Base-by-base conservation (phyloP, 208 protist genomes). In the Leptomonas seymouri region DNA sequence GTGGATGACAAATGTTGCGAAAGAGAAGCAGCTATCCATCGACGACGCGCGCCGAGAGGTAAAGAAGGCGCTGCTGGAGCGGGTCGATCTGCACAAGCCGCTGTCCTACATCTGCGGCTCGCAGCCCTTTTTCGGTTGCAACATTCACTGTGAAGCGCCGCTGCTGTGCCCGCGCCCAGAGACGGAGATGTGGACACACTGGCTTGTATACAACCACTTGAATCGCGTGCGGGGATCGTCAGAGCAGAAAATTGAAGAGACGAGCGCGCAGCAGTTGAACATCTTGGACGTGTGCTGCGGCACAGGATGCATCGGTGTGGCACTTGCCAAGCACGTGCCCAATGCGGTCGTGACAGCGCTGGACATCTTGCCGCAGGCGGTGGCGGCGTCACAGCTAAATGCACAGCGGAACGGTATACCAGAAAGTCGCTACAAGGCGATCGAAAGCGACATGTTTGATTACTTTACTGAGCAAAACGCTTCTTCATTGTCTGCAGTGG, bases 131-230 rank as follows among this genome's bases (percentile, higher is more conserved):
- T 93, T 88, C 67, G 87, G 86, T 28, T 93, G 87, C 61, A 67
- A 89, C 41, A 92, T 97, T 31, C 56, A 50, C 15, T 93, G 87
- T 61, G 71, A 60, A 36, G 75, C 79, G 30, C 92, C 92, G 45
- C 74, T 97, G 49, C 74, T 97, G 30, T 93, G 89, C 71, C 92
- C 92, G 23, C 63, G 89, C 2, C 85, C 89, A 3, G 89, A 97
- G 76, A 97, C 92, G 36, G 89, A 97, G 76, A 87, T 93, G 87
- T 95, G 89, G 92, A 86, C 82, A 4, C 89, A 94, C 64, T 97
- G 88, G 90, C 44, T 93, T 31, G 78, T 91, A 11, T 65, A 82
- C 25, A 57, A 74, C 28, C 57, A 88, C 61, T 71, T 96, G 9
- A 42, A 30, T 25, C 67, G 48, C 54, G 49, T 64, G 34, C 57